Evolutionary conservation across 179 eudicot species (phyloP).

Genomic region (Silene vulgaris): DNA sequence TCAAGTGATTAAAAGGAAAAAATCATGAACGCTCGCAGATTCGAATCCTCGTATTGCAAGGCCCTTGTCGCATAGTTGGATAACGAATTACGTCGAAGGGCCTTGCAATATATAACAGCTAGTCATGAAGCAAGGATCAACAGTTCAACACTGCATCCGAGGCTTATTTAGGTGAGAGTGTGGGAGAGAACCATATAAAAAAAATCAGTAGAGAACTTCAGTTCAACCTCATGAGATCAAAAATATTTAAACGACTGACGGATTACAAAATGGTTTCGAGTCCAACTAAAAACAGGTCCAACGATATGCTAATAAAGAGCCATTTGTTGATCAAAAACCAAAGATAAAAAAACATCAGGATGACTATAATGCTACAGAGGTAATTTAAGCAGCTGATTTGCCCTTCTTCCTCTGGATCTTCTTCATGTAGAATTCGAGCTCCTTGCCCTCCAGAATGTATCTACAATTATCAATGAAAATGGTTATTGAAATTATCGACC

Average conservation of each 20-base stretch:
- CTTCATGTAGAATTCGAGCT: conserved; percentile 76
- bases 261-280: conserved; percentile 20
- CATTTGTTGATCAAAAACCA: not conserved
- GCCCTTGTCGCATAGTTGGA: too few relatives aligned
- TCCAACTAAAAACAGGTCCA: conserved; percentile 13
- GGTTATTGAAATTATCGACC: not conserved
- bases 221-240: too few relatives aligned
- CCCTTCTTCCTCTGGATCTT: conserved; percentile 76
- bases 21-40: too few relatives aligned
- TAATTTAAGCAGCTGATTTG: conserved; percentile 48
- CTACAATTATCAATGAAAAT: conserved; percentile 25
- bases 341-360: not conserved
- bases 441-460: conserved; percentile 70
- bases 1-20: too few relatives aligned
- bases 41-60: too few relatives aligned
- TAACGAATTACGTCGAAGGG: too few relatives aligned
- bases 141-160: too few relatives aligned
- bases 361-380: conserved; percentile 15
- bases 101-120: too few relatives aligned
- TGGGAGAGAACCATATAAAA: too few relatives aligned
- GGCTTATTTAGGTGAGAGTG: too few relatives aligned
- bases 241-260: not conserved
- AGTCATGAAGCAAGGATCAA: too few relatives aligned
- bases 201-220: too few relatives aligned
- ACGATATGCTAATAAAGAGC: conserved; percentile 3